These are phyloP conservation scores for Euphorbia lathyris DNA, from an alignment of 345 rosid species.

Conservation along the genomic window DNA sequence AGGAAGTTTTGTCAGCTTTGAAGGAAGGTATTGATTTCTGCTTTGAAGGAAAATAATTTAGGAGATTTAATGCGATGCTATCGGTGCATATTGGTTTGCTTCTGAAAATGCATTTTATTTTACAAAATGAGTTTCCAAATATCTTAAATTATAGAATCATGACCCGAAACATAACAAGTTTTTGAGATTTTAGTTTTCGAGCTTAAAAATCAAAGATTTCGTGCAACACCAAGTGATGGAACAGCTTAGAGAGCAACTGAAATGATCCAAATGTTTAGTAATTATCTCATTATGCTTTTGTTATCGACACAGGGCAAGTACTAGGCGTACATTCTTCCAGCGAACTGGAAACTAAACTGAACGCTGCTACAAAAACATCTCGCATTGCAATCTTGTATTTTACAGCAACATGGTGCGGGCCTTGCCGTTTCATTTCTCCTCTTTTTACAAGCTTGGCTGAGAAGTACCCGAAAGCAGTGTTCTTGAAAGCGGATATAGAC, in stretches of 20 bases:
- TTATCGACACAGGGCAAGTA: conserved; percentile 66
- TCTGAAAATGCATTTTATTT: no score
- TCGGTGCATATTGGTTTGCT: no score
- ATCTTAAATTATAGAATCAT: no score
- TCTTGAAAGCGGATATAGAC: conserved; percentile 77
- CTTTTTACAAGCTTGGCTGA: conserved; percentile 63
- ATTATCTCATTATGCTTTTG: conserved; percentile 1
- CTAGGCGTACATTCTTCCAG: conserved; percentile 55
- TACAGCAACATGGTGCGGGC: conserved; percentile 96
- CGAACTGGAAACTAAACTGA: conserved; percentile 66
- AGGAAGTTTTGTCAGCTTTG: conserved; percentile 53
- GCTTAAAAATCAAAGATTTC: no score
- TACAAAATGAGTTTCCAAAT: no score
- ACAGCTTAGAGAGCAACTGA: not conserved
- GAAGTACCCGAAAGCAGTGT: conserved; percentile 60
- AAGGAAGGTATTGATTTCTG: conserved; percentile 60
- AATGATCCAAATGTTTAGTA: not conserved
- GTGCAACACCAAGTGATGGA: no score
- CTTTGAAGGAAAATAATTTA: no score
- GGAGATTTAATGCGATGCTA: no score
- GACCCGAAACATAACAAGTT: no score
- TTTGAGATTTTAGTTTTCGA: no score
- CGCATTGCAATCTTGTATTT: conserved; percentile 78
- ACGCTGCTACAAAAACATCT: conserved; percentile 62
- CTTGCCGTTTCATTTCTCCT: conserved; percentile 88